A percentile compares a stretch with the other conserved stretches of the same genome.
phyloP scores from a whole-genome alignment of 345 rosid genomes.

The Salix brachista region DNA sequence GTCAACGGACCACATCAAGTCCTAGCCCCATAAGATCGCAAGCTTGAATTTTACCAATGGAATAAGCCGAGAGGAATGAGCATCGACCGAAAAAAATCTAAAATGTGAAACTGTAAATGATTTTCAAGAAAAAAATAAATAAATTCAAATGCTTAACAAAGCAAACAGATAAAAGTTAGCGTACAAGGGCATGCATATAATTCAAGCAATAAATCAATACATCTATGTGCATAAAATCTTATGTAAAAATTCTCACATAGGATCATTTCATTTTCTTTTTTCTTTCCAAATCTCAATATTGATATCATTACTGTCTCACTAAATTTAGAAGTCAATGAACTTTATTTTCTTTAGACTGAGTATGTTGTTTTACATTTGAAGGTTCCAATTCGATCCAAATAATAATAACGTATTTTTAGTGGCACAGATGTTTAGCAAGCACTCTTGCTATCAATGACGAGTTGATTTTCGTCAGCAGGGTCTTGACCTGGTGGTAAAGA shows the following conservation, averaged over 20 bases:
- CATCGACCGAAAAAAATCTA: too few relatives aligned
- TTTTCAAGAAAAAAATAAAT: background rate
- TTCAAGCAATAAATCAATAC: background rate
- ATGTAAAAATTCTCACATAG: background rate
- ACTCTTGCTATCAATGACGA: background rate
- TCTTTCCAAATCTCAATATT: too few relatives aligned
- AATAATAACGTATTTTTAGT: background rate
- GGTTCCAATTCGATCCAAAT: background rate
- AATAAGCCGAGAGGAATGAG: background rate
- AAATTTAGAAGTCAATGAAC: background rate
- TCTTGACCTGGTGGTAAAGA: too few relatives aligned
- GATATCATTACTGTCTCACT: background rate
- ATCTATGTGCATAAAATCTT: background rate
- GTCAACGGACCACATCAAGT: background rate
- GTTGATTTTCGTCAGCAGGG: too few relatives aligned
- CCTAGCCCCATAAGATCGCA: background rate
- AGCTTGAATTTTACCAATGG: background rate
- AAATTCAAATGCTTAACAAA: background rate
- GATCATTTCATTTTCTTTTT: background rate
- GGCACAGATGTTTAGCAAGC: background rate
- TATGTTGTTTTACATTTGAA: background rate
- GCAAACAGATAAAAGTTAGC: background rate
- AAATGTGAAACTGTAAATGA: background rate
- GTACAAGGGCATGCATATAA: background rate
- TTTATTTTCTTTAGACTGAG: background rate